Evolutionary conservation across 1,284 basidiomycete genomes (phyloP), one percentile per base, ranked within the genome.

Genomic region (Leccinum glutinopallens): DNA sequence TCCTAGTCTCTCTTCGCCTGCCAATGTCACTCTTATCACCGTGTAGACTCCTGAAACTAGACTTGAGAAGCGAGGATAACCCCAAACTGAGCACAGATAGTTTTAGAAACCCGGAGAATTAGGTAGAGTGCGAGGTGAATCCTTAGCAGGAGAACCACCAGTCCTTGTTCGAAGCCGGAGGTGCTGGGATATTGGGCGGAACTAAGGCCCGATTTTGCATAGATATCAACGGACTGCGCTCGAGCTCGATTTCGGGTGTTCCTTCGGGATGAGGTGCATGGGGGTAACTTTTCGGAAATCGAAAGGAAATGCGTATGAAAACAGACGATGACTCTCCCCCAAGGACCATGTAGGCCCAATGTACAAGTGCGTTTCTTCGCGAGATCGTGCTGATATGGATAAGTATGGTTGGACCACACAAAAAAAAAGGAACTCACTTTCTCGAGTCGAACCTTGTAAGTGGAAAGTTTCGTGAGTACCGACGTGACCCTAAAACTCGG

Each of bases 241-340:
- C 94, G 2, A 97, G 82, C 63, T 95, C 93, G 57, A 96, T 86
- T 2, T 83, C 83, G 0, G 94, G 94, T 0, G 85, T 87, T 17
- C 91, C 89, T 5, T 84, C 80, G 0, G 88, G 86, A 61, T 87
- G 80, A 0, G 70, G 67, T 0, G 80, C 80, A 25, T 87, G 83
- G 0, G 95, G 94, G 72, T 98, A 98, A 58, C 87, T 86, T 37
- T 86, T 83, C 1, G 96, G 95, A 73, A 97, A 97, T 2, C 87
- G 88, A 29, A 4, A 29, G 25, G 25, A 29, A 29, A 29, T 87
- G 1, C 96, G 88, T 62, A 97, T 88, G 79, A 93, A 95, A 22
- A 76, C 76, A 33, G 84, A 89, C 5, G 85, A 90, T 15, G 80
- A 86, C 64, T 91, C 90, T 10, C 25, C 93, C 94, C 94, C 95